Base-by-base conservation (phyloP, 768 basidiomycete species). In the Phlegmacium glaucopus region DNA sequence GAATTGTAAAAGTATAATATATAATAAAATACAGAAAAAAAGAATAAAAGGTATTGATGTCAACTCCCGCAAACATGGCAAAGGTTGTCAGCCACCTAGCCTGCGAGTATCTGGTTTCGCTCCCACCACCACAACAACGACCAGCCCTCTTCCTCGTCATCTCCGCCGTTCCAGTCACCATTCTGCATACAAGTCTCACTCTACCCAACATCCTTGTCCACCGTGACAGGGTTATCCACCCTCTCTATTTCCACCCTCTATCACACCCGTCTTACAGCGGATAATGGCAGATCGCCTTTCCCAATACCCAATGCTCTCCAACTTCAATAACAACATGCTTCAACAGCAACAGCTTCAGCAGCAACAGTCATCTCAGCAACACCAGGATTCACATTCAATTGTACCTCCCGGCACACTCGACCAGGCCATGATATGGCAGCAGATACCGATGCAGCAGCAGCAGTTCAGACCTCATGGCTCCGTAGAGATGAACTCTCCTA, bases 241-340 rank as follows among this genome's bases (percentile, higher is more conserved):
- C 53, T 53, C 61, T 55, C 53, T 56, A 59, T 58, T 42, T 57
- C 46, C 53, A 53, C 47, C 44, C 56, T 51, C 52, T 58, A 53
- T 49, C 60, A 52, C 55, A 44, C 49, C 55, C 26, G 48, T 39
- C 42, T 22, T 37, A 45, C 50, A 53, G 55, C 63, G 68, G 68
- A 70, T 68, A 62, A 82, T 83, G 82, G 80, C 82, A 61, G 81
- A 85, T 77, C 79, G 77, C 64, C 61, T 72, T 43, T 60, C 72
- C 58, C 74, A 72, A 65, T 83, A 80, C 63, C 52, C 71, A 56
- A 79, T 84, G 76, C 66, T 79, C 38, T 65, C 78, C 49, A 72
- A 67, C 63, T 77, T 80, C 64, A 70, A 68, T 48, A 64, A 69
- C 47, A 66, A 54, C 48, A 62, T 77, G 56, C 67, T 72, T 27